These are phyloP conservation scores for Trichothecium sympodiale DNA, from an alignment of 2,329 filamentous ascomycete species.

Conservation along the genomic window DNA sequence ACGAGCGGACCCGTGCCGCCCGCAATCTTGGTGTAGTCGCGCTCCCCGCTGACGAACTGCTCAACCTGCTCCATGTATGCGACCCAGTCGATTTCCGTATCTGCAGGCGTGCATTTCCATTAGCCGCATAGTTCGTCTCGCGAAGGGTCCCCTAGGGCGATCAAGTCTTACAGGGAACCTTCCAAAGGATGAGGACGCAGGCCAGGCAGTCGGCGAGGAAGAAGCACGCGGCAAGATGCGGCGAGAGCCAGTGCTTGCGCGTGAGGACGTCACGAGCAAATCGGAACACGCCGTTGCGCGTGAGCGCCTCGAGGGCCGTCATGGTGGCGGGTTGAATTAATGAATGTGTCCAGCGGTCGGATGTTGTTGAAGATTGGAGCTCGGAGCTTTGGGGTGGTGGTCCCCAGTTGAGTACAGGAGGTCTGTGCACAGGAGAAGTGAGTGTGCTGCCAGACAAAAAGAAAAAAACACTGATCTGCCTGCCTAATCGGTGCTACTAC, in stretches of 20 bases:
- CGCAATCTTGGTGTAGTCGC: slow-evolving; percentile 75
- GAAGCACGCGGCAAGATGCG: slow-evolving; percentile 46
- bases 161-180: slow-evolving; percentile 64
- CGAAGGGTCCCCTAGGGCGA: neutral
- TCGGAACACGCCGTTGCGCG: neutral
- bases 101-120: slow-evolving; percentile 25
- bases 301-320: slow-evolving; percentile 13
- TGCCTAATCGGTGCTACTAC: no score
- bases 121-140: neutral
- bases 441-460: no score
- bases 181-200: slow-evolving; percentile 66
- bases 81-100: slow-evolving; percentile 96
- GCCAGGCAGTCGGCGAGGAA: slow-evolving; percentile 61
- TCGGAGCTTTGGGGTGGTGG: no score
- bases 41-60: slow-evolving; percentile 72
- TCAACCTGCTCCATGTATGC: slow-evolving; percentile 93
- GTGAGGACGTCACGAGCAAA: slow-evolving; percentile 31
- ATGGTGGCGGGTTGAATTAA: slow-evolving; percentile 11
- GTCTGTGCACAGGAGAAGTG: no score
- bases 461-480: no score
- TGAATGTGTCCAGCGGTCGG: neutral
- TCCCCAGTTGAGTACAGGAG: no score
- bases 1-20: slow-evolving; percentile 89
- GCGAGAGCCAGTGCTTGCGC: slow-evolving; percentile 38
- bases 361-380: slow-evolving; percentile 4